Base-by-base conservation (phyloP, 2,329 filamentous ascomycete species). In the Scedosporium dehoogii region DNA sequence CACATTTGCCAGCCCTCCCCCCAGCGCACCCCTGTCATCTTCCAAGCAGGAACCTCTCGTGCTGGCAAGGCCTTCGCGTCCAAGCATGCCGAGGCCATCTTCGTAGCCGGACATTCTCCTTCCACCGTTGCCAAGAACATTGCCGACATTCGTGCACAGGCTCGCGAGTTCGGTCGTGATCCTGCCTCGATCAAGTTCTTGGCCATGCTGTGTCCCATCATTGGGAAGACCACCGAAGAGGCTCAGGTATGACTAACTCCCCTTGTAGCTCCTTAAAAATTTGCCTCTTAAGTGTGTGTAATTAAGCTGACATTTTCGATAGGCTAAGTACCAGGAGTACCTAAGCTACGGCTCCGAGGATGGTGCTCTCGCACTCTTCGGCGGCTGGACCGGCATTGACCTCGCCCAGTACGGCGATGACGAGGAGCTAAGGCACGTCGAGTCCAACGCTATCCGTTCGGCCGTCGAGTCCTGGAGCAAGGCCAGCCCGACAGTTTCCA, bases 361-460 rank as follows among this genome's bases (percentile, higher is more conserved):
- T 63, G 86, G 85, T 4, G 85, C 85, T 0, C 69, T 88, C 58
- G 84, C 85, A 0, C 71, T 88, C 2, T 88, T 88, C 66, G 84
- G 85, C 2, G 85, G 85, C 0, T 88, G 85, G 84, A 87, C 85
- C 0, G 85, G 85, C 0, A 85, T 87, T 57, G 83, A 89, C 69
- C 73, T 88, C 25, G 75, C 78, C 6, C 74, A 79, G 53, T 88
- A 87, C 66, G 80, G 74, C 0, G 85, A 88, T 27, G 85, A 88
- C 51, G 80, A 88, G 68, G 85, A 88, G 69, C 72, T 88, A 59
- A 73, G 84, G 12, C 75, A 82, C 62, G 82, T 86, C n/a, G 79
- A 85, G 70, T 81, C 80, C 64, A 84, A 86, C 69, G 84, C 83
- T 0, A 84, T 86, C 59, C 74, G 78, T n/a, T 80, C 76, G 0